Evolutionary conservation across 805 yeast species (phyloP).

Genomic region (Kodamaea lidongshanica): DNA sequence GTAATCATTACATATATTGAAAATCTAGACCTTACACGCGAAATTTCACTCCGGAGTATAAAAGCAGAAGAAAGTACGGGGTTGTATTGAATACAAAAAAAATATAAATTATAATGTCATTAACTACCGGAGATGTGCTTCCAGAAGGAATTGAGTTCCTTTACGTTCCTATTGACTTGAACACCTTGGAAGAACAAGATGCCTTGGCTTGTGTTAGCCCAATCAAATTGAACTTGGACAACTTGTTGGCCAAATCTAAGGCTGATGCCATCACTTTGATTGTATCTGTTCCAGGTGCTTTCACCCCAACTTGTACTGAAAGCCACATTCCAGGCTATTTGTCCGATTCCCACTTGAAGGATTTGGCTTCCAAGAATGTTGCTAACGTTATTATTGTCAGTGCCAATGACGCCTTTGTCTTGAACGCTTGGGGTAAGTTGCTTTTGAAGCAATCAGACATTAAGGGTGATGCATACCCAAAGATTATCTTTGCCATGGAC

Average conservation of each 20-base stretch:
- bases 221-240: constrained; percentile 28
- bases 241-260: constrained; percentile 18
- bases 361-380: constrained; percentile 25
- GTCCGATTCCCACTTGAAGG: constrained; percentile 17
- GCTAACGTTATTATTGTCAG: constrained; percentile 31
- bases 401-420: constrained; percentile 39
- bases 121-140: constrained; percentile 26
- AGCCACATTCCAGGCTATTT: constrained; percentile 38
- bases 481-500: constrained; percentile 36
- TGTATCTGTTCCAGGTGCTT: constrained; percentile 40
- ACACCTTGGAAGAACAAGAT: constrained; percentile 17
- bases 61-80: no score
- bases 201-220: constrained; percentile 34
- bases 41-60: no score
- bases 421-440: constrained; percentile 41
- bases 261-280: constrained; percentile 21
- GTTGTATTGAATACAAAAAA: constrained; percentile 1
- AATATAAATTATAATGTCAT: constrained; percentile 6
- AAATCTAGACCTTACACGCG: no score
- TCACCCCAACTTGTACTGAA: constrained; percentile 42
- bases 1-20: no score
- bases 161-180: constrained; percentile 33
- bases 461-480: constrained; percentile 13
- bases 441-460: constrained; percentile 22
- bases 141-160: constrained; percentile 30